These are phyloP conservation scores for Diplodia scrobiculata DNA, from an alignment of 2,329 filamentous ascomycete genomes.

Conservation along the genomic window DNA sequence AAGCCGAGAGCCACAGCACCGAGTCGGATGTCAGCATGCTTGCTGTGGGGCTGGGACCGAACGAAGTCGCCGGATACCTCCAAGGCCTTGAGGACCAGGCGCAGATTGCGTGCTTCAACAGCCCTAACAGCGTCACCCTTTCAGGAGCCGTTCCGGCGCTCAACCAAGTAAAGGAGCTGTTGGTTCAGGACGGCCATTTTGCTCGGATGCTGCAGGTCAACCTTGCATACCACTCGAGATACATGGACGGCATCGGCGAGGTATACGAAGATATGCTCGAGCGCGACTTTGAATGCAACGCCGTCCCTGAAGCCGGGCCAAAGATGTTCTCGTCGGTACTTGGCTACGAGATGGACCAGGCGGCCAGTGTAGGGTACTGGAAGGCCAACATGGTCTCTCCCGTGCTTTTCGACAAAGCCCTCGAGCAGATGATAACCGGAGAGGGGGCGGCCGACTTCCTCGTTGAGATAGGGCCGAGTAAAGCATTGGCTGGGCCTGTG, in stretches of 20 bases:
- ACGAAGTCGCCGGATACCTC: slow-evolving; percentile 16
- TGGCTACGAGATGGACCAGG: background rate
- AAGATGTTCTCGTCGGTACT: slow-evolving; percentile 30
- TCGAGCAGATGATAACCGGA: background rate
- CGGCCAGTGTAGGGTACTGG: slow-evolving; percentile 27
- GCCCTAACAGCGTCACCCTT: slow-evolving; percentile 34
- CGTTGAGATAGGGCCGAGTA: slow-evolving; percentile 45
- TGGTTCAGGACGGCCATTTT: background rate
- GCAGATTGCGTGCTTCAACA: slow-evolving; percentile 34
- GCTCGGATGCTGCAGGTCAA: slow-evolving; percentile 33
- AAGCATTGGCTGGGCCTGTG: slow-evolving; percentile 40
- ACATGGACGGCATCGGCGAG: slow-evolving; percentile 34
- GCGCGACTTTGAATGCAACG: background rate
- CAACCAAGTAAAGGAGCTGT: slow-evolving; percentile 20
- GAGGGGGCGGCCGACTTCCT: slow-evolving; percentile 31
- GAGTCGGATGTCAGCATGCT: background rate
- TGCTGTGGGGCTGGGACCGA: slow-evolving; percentile 8
- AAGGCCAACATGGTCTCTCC: slow-evolving; percentile 26
- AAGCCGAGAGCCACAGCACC: slow-evolving; percentile 25
- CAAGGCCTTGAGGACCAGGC: background rate
- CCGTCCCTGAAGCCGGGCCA: background rate
- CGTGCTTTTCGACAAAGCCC: slow-evolving; percentile 4
- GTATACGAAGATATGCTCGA: slow-evolving; percentile 32
- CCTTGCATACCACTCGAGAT: slow-evolving; percentile 39
- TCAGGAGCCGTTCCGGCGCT: slow-evolving; percentile 32